These are phyloP conservation scores for Zasmidium cellare DNA, from an alignment of 2,329 filamentous ascomycete species.

Conservation along the genomic window DNA sequence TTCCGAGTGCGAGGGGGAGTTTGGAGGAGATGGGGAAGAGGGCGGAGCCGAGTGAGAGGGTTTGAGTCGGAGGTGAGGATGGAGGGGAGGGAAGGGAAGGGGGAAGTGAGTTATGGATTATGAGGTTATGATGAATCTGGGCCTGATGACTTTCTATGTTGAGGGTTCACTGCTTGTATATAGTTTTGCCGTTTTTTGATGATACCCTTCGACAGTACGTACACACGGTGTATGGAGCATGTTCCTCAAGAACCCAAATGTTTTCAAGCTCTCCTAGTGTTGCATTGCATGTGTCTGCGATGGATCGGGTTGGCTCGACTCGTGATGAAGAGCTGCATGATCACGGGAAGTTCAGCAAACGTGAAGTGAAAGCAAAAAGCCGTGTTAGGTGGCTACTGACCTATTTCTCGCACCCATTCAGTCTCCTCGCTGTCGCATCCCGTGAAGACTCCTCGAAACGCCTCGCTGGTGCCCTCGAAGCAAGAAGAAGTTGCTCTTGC, in stretches of 20 bases:
- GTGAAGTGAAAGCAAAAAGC: not conserved
- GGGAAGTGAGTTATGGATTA: not conserved
- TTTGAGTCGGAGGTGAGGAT: constrained; percentile 43
- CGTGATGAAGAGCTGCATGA: not conserved
- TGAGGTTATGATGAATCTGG: not conserved
- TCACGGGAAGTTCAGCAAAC: not conserved
- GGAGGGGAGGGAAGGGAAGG: too few relatives aligned
- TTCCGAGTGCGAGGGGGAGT: constrained; percentile 39
- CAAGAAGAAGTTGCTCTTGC: too few relatives aligned
- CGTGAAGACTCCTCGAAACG: not conserved
- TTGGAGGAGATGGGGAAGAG: constrained; percentile 44
- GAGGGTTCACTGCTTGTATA: not conserved
- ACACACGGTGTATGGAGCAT: not conserved
- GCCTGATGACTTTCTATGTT: not conserved
- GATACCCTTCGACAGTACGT: constrained; percentile 1
- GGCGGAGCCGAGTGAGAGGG: constrained; percentile 49
- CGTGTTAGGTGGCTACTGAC: constrained; percentile 8
- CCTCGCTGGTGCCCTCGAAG: not conserved
- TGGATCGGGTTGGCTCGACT: not conserved
- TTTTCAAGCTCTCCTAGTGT: too few relatives aligned
- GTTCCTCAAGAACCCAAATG: too few relatives aligned
- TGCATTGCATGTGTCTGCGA: too few relatives aligned
- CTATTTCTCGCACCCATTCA: not conserved
- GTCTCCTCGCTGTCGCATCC: not conserved
- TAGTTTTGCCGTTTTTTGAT: not conserved